Conservation (phyloP, 768 basidiomycete genomes). For the Calvatia gigantea region DNA sequence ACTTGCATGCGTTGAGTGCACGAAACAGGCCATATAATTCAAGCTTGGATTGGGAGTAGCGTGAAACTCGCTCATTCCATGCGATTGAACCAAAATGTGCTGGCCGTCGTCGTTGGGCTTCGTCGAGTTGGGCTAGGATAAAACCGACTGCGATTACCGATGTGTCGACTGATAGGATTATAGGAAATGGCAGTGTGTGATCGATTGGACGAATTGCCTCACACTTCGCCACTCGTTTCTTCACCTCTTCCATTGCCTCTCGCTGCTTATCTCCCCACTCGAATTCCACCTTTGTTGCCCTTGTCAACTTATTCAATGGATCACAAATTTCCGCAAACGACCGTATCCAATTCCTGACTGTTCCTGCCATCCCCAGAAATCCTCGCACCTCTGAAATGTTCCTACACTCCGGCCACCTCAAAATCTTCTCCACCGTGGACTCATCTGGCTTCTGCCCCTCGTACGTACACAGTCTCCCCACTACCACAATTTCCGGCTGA, state of each 20-base stretch:
- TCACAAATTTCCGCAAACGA: constrained; percentile 19
- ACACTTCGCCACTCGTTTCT: constrained; percentile 19
- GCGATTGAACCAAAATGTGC: constrained; percentile 7
- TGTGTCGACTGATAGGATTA: constrained; percentile 5
- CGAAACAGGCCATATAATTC: constrained; percentile 34
- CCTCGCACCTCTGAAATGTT: constrained; percentile 20
- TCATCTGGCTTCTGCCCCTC: constrained; percentile 25
- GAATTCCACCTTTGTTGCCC: constrained; percentile 23
- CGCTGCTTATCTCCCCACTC: constrained; percentile 23
- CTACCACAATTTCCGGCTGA: constrained; percentile 16
- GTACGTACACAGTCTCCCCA: constrained; percentile 24
- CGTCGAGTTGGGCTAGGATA: background rate
- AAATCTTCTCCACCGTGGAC: constrained; percentile 15
- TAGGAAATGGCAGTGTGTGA: constrained; percentile 19
- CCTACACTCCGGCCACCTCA: constrained; percentile 22
- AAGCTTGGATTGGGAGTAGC: constrained; percentile 8
- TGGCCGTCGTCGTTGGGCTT: background rate
- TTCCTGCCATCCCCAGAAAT: constrained; percentile 28
- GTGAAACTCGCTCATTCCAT: background rate
- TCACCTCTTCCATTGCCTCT: constrained; percentile 20
- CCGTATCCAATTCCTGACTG: constrained; percentile 22
- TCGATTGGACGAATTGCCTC: constrained; percentile 20
- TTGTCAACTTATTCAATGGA: constrained; percentile 19
- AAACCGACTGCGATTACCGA: constrained; percentile 8
- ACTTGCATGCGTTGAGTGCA: constrained; percentile 13